phyloP scores from a whole-genome alignment of 2,329 filamentous ascomycete genomes.

The Venturia pyrina region DNA sequence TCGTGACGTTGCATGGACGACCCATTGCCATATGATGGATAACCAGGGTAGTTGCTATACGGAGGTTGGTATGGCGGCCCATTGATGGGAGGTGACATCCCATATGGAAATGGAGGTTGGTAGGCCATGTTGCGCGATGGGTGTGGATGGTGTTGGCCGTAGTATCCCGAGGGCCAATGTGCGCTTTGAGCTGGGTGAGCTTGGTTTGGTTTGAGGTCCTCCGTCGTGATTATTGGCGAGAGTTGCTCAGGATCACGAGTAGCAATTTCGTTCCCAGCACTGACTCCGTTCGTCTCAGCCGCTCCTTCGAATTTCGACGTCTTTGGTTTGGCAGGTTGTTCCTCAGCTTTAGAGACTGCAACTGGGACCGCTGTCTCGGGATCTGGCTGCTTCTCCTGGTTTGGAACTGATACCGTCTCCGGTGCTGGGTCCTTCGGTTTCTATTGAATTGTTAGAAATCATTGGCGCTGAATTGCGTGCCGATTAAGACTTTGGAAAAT shows the following conservation, averaged over 20 bases:
- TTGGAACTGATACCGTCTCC: not conserved
- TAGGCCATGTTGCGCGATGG: conserved; percentile 1
- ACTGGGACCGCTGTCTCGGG: not conserved
- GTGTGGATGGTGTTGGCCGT: not conserved
- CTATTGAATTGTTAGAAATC: not conserved
- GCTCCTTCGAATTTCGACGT: not conserved
- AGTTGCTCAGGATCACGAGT: not conserved
- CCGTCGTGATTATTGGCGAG: not conserved
- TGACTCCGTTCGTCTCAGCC: not conserved
- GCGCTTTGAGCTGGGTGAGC: not conserved
- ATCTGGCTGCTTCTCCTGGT: not conserved
- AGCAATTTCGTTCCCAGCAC: not conserved
- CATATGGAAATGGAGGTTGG: conserved; percentile 2
- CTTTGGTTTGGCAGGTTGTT: not conserved
- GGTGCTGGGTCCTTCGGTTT: not conserved
- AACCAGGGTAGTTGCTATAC: not conserved
- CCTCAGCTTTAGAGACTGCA: not conserved
- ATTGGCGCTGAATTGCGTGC: not conserved
- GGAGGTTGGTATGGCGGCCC: conserved; percentile 6
- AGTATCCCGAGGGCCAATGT: not conserved
- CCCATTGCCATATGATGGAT: conserved; percentile 9
- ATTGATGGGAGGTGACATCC: not conserved
- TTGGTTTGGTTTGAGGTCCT: not conserved
- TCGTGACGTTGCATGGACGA: conserved; percentile 25
- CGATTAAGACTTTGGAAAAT: not conserved